Base-by-base conservation (phyloP, 2,329 filamentous ascomycete genomes). In the Falciphora oryzae region DNA sequence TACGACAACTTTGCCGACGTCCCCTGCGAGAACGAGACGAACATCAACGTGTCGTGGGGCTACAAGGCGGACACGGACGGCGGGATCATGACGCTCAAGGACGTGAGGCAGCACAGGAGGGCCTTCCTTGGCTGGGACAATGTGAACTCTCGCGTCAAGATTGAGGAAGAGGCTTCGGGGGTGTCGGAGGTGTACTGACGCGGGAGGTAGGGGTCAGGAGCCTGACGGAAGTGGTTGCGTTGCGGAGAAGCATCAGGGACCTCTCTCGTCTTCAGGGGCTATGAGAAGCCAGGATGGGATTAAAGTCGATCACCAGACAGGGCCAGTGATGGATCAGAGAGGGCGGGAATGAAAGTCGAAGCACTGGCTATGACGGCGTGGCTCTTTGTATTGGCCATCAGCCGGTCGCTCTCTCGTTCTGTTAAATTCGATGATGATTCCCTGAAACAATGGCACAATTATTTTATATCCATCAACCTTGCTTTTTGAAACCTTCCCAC, bases 11-110 rank as follows among this genome's bases (percentile, higher is more conserved):
- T 73, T 65, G 68, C 65, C 58, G 44, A 68, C 18, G 59, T 69
- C 29, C 61, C 63, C 2, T 76, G 74, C 59, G 61, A 64, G 25
- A 38, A 59, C 0, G 64, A 68, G 38, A 69, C 67, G n/a, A 68
- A 68, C n/a, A 74, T 72, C 70, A 65, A 64, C 4, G 61, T 73
- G 8, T 76, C 73, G 0, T 76, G 73, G 73, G 74, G 74, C 1
- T 74, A 76, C 66, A 68, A 71, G 27, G 57, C 65, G 10, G 65
- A 68, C 27, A 69, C 69, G 0, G 74, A 75, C 38, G 71, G 70
- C 3, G 74, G 69, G 0, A 72, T 75, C 28, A 69, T 73, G 68
- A 73, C 73, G 0, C 29, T 76, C 0, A 67, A 72, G 31, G 74
- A 73, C 25, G 27, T n/a, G 13, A 27, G 8, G 7, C 35, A 27